These are phyloP conservation scores for Skeletonema marinoi DNA, from an alignment of 108 stramenopile genomes.

Conservation along the genomic window DNA sequence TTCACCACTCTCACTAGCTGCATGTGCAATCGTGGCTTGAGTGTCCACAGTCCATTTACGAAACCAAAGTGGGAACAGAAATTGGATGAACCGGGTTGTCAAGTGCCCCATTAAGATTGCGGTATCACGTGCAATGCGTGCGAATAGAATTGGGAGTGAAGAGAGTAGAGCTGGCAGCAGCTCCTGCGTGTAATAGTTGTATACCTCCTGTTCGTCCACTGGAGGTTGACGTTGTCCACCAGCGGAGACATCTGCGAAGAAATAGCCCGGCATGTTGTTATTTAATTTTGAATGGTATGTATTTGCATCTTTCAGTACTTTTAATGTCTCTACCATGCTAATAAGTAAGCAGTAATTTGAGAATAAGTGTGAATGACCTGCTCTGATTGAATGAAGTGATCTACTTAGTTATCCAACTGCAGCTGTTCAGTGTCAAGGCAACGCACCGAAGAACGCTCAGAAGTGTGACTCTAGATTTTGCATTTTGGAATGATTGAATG, in stretches of 20 bases:
- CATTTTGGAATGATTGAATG: too few species aligned
- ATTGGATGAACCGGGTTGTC: constrained; percentile 31
- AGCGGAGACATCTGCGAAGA: background rate
- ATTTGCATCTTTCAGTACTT: background rate
- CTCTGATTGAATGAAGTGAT: too few species aligned
- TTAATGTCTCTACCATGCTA: background rate
- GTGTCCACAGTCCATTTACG: constrained; percentile 34
- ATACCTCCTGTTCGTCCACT: constrained; percentile 37
- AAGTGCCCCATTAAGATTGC: background rate
- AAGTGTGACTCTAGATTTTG: too few species aligned
- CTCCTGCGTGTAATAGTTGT: constrained; percentile 57
- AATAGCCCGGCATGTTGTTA: background rate
- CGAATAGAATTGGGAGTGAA: constrained; percentile 48
- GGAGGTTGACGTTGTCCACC: background rate
- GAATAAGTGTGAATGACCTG: too few species aligned
- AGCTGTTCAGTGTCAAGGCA: too few species aligned
- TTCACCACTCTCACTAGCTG: constrained; percentile 37
- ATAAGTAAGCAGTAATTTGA: too few species aligned
- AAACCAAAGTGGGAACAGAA: constrained; percentile 51
- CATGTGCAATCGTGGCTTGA: constrained; percentile 22
- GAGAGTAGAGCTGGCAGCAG: constrained; percentile 57
- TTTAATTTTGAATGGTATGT: background rate
- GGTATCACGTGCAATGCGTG: constrained; percentile 47
- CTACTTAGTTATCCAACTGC: too few species aligned
- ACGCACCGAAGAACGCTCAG: too few species aligned